Base-by-base conservation (phyloP, 495 filamentous ascomycete genomes). In the Terfezia claveryi region DNA sequence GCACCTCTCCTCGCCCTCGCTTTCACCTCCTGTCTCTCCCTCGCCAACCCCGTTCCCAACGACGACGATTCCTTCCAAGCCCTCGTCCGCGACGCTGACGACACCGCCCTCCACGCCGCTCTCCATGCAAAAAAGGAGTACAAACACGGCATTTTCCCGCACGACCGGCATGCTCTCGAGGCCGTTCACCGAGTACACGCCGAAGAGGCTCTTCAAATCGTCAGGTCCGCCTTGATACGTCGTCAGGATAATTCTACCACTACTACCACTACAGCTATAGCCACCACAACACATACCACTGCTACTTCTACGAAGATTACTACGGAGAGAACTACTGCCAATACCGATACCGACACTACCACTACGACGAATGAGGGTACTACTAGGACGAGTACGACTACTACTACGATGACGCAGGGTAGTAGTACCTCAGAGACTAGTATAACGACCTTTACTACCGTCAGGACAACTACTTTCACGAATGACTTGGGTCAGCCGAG, bases 111-210 rank as follows among this genome's bases (percentile, higher is more conserved):
- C 37, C 74, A 77, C 63, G 68, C 69, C 54, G 72, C 69, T 50
- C 66, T 77, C 51, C 74, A 77, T 59, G 41, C 14, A 14, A 65
- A 64, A 44, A 73, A 63, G 51, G 65, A 70, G 60, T 77, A 73
- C 62, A 67, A 72, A 55, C 66, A 77, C 62, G 75, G 74, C 59
- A 68, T 75, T 61, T 76, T 65, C 54, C 62, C 59, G 52, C 56
- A 68, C 64, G 72, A 75, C 61, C 65, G 66, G 44, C 63, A 61
- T 27, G 73, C 72, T 52, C 66, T 71, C 36, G 68, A 74, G 63
- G 72, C 70, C 51, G 65, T 76, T 53, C 65, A 73, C 62, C 62
- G 62, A 32, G 73, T 74, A 57, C 66, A 74, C 54, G 61, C 70
- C 36, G 66, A 61, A 38, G 64, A 74, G 57, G 74, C 71, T 16